phyloP scores from a whole-genome alignment of 352 stramenopile genomes.

The Globisporangium acanthophoron region DNA sequence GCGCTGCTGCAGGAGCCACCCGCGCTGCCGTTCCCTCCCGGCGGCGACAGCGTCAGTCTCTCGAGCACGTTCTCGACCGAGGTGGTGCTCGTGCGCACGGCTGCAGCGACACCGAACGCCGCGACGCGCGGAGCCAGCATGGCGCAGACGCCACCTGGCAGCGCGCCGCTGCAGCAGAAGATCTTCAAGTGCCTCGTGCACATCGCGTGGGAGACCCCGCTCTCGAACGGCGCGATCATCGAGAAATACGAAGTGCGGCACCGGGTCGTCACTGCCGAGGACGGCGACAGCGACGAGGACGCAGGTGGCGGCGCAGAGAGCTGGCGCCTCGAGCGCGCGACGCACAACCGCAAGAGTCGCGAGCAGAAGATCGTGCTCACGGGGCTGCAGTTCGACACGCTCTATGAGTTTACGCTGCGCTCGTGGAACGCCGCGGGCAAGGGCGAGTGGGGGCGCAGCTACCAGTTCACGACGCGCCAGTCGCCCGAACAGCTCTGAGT shows the following conservation, averaged over 20 bases:
- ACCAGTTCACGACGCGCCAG: constrained; percentile 29
- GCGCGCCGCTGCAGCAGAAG: constrained; percentile 30
- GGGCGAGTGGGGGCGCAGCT: constrained; percentile 45
- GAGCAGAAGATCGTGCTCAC: constrained; percentile 35
- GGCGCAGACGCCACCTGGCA: background rate
- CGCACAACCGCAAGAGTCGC: constrained; percentile 36
- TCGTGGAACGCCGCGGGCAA: constrained; percentile 55
- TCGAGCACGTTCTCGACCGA: constrained; percentile 35
- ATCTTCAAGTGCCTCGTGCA: constrained; percentile 52
- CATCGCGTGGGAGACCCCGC: constrained; percentile 46
- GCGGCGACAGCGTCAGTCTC: constrained; percentile 18
- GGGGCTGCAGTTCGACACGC: constrained; percentile 48
- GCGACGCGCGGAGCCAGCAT: background rate
- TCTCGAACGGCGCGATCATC: constrained; percentile 64
- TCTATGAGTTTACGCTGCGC: constrained; percentile 59
- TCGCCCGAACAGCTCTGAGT: constrained; percentile 21
- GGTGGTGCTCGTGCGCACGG: constrained; percentile 25
- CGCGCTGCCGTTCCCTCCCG: constrained; percentile 22
- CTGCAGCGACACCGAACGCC: constrained; percentile 8
- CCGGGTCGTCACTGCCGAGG: constrained; percentile 26
- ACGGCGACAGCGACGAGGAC: constrained; percentile 14
- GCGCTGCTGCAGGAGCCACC: constrained; percentile 32
- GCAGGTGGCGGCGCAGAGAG: constrained; percentile 4
- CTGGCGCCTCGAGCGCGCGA: constrained; percentile 35
- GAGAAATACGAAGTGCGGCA: constrained; percentile 71